These are phyloP conservation scores for Pleurozium schreberi DNA, from an alignment of 225 moss, liverwort and hornwort genomes.

Conservation along the genomic window DNA sequence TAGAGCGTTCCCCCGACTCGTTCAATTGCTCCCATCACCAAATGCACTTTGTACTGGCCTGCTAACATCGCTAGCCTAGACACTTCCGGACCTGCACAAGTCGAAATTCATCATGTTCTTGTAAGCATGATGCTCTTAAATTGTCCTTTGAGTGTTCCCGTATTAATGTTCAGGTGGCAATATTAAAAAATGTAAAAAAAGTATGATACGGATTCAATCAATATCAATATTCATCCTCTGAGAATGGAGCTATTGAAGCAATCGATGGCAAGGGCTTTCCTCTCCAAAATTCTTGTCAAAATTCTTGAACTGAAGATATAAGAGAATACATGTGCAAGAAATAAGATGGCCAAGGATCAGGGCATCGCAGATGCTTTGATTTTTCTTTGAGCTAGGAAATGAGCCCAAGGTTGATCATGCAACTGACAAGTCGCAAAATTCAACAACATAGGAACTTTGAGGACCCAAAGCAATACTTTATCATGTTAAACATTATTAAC, in stretches of 20 bases:
- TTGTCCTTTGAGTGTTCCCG: neutral
- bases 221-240: neutral
- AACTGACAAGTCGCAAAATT: neutral
- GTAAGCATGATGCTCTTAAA: neutral
- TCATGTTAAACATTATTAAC: neutral
- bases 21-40: slow-evolving; percentile 61
- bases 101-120: neutral
- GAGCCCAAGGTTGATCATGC: neutral
- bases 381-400: neutral
- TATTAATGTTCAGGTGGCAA: neutral
- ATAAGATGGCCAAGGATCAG: neutral
- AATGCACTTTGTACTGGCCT: slow-evolving; percentile 23
- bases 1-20: slow-evolving; percentile 53
- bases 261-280: neutral
- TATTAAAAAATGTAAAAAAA: neutral
- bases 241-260: neutral
- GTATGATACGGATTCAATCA: neutral
- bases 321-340: neutral
- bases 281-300: neutral
- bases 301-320: neutral
- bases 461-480: neutral
- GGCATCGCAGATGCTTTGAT: neutral
- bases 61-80: slow-evolving; percentile 41
- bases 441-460: neutral
- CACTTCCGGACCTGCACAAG: slow-evolving; percentile 54